These are phyloP conservation scores for Podosphaera leucotricha DNA, from an alignment of 2,329 filamentous ascomycete species.

Conservation along the genomic window DNA sequence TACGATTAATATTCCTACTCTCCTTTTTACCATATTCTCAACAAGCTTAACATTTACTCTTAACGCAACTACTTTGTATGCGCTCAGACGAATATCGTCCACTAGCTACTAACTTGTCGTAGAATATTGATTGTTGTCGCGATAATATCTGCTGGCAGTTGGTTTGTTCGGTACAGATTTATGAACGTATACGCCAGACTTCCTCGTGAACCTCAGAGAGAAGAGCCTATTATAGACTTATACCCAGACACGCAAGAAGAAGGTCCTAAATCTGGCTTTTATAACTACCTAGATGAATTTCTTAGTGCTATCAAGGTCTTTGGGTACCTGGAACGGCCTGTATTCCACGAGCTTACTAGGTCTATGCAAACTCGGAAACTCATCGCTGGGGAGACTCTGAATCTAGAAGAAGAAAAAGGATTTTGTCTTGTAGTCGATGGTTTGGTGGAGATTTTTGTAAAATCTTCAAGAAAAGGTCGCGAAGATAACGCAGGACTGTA, in stretches of 20 bases:
- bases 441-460: conserved; percentile 92
- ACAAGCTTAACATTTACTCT: conserved; percentile 92
- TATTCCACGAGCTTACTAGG: conserved; percentile 90
- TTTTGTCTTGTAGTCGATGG: conserved; percentile 97
- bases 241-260: conserved; percentile 85
- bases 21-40: conserved; percentile 74
- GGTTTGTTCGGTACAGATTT: conserved; percentile 86
- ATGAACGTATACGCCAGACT: conserved; percentile 92
- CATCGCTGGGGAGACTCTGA: conserved; percentile 83
- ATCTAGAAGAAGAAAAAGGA: conserved; percentile 91
- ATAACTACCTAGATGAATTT: conserved; percentile 96
- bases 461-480: conserved; percentile 41
- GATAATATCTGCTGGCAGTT: conserved; percentile 65
- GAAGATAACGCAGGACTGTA: conserved; percentile 20
- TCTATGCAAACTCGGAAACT: conserved; percentile 97
- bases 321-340: conserved; percentile 82
- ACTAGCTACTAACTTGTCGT: conserved; percentile 2
- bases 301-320: conserved; percentile 98
- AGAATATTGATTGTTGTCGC: conserved; percentile 56
- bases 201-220: conserved; percentile 81
- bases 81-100: conserved; percentile 4
- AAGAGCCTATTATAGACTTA: conserved; percentile 84
- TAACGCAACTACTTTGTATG: conserved; percentile 89
- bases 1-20: conserved; percentile 71
- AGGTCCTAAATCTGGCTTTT: conserved; percentile 68